Base-by-base conservation (phyloP, 1,139 yeast genomes). In the Pichia terricola region DNA sequence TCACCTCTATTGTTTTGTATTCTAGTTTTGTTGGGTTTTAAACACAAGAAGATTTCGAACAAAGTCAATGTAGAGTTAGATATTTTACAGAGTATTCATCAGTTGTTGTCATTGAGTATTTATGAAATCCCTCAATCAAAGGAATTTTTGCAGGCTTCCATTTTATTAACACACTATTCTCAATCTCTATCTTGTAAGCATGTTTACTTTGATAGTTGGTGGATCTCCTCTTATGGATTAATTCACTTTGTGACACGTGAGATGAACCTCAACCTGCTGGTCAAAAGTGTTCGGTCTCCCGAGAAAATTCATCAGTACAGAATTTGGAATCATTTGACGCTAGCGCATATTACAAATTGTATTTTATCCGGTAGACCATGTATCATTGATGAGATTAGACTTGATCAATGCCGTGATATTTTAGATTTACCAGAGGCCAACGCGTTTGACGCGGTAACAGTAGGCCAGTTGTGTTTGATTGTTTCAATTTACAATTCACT, bases 381-480 rank as follows among this genome's bases (percentile, higher is more conserved):
- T 54, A 68, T 82, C n/a, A 63, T 84, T 7, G 91, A 83, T 57
- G 81, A 77, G 50, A 68, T 73, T 34, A 65, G 89, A 46, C 62
- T 83, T 41, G 78, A 75, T 50, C 73, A 77, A 52, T 79, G 88
- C 47, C 71, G 80, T 10, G 72, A 80, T 16, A 77, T 85, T 1
- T 63, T 84, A 39, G 77, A 79, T 34, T 65, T 81, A 35, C 72
- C 82, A 2, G 70, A 76, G 35, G 79, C 89, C 0, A 80, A 86
- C 5, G 80, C 81, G 53, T 83, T 83, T 58, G 94, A 84, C 58
- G 91, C 89, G 4, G 62, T 88, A 46, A 80, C 84, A 79, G 85
- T 84, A 22, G 83, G 87, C 43, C 91, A 83, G 58, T 75, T 84
- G 40, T 74, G 80, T 7, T 67, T 82, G 11, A 70, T 80, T 43